phyloP scores from a whole-genome alignment of 2,329 filamentous ascomycete species.

The Aureobasidium lini region DNA sequence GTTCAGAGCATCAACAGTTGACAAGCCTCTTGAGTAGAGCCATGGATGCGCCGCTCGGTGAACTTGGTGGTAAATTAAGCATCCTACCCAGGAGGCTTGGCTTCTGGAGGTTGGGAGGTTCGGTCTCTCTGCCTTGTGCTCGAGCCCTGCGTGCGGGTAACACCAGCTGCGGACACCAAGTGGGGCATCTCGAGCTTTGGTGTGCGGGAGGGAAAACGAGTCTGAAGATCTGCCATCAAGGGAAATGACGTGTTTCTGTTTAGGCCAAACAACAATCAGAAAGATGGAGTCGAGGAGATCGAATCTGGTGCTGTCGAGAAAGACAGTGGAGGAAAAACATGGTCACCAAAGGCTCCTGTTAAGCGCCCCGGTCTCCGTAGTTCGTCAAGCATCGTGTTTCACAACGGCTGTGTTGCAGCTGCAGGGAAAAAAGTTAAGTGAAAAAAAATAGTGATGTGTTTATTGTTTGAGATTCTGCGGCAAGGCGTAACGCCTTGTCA shows the following conservation, averaged over 20 bases:
- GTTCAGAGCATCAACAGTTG: not conserved
- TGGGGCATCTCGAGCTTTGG: conserved; percentile 8
- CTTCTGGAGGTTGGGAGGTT: conserved; percentile 3
- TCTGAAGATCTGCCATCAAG: conserved; percentile 8
- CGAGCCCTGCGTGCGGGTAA: conserved; percentile 12
- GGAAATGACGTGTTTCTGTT: conserved; percentile 14
- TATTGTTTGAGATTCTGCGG: conserved; percentile 9
- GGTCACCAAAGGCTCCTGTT: not conserved
- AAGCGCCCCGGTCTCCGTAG: not conserved
- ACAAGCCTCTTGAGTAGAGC: not conserved
- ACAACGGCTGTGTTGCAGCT: not conserved
- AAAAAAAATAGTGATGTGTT: conserved; percentile 12
- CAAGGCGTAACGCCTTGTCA: conserved; percentile 12
- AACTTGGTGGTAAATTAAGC: conserved; percentile 14
- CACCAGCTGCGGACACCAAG: conserved; percentile 11
- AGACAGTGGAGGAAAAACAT: not conserved
- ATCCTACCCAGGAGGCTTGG: conserved; percentile 10
- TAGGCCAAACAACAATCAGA: not conserved
- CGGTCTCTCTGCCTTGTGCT: not conserved
- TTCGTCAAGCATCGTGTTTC: not conserved
- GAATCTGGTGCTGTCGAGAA: not conserved
- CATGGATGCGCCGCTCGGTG: conserved; percentile 4
- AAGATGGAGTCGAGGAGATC: not conserved
- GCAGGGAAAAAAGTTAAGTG: not conserved
- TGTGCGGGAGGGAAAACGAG: conserved; percentile 3